phyloP scores from a whole-genome alignment of 2,329 filamentous ascomycete genomes.

The Penicillium olsonii region DNA sequence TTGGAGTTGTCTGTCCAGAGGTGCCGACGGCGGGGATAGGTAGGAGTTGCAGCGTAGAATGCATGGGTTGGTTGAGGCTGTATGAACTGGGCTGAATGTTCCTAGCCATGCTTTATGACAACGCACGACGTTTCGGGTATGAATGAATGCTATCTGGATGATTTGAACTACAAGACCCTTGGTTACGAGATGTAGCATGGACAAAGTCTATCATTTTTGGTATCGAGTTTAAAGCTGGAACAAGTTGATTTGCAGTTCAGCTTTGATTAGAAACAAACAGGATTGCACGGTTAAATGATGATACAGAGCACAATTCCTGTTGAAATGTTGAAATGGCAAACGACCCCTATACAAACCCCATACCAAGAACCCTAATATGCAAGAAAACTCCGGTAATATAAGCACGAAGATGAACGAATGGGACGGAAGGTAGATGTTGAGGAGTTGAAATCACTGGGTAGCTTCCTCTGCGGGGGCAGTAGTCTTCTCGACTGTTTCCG shows the following conservation, averaged over 20 bases:
- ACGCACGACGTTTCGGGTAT: background rate
- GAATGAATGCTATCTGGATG: background rate
- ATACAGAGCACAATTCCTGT: constrained; percentile 17
- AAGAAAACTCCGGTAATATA: constrained; percentile 18
- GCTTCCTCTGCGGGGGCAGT: constrained; percentile 27
- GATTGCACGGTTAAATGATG: constrained; percentile 12
- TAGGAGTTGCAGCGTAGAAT: background rate
- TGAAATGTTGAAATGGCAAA: constrained; percentile 9
- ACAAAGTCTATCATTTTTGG: constrained; percentile 2
- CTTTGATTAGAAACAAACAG: constrained; percentile 5
- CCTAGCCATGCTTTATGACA: background rate
- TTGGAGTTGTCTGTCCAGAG: constrained; percentile 1
- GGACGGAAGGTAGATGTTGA: background rate
- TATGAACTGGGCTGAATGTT: background rate
- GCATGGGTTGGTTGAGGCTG: background rate
- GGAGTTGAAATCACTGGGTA: constrained; percentile 24
- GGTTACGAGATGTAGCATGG: background rate
- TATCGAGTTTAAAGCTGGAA: background rate
- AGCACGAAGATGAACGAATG: background rate
- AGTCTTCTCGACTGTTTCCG: constrained; percentile 28
- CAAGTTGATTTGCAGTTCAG: constrained; percentile 5
- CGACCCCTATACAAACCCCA: constrained; percentile 9
- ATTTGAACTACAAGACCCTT: background rate
- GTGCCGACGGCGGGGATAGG: background rate
- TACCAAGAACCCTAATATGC: constrained; percentile 21